These are phyloP conservation scores for Aspergillus sergii DNA, from an alignment of 2,329 filamentous ascomycete genomes.

Conservation along the genomic window DNA sequence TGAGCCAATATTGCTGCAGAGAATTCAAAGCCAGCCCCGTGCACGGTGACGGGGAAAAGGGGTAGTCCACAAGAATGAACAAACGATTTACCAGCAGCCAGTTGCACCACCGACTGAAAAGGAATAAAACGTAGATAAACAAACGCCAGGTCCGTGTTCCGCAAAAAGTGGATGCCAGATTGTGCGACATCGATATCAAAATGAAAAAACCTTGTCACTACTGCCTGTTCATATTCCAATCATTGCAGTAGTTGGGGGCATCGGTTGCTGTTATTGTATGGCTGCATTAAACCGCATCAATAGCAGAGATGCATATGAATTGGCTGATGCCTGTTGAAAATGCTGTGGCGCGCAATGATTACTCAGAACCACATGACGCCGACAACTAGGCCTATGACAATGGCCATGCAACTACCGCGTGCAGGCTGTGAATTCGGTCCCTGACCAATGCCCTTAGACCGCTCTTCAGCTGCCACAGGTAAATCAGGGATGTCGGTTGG, in stretches of 20 bases:
- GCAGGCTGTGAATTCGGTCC: slow-evolving; percentile 30
- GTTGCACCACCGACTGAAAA: not conserved
- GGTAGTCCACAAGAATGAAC: slow-evolving; percentile 6
- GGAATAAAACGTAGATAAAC: not conserved
- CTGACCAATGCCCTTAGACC: slow-evolving; percentile 27
- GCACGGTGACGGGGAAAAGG: not conserved
- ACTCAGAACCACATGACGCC: slow-evolving; percentile 41
- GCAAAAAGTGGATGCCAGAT: not conserved
- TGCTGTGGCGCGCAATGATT: not conserved
- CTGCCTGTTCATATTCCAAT: not conserved
- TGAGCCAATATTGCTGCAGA: slow-evolving; percentile 7
- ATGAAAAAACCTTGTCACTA: not conserved
- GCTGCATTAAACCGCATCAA: not conserved
- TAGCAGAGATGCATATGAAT: not conserved
- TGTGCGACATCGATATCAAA: not conserved
- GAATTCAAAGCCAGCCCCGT: slow-evolving; percentile 12
- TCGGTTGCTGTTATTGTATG: not conserved
- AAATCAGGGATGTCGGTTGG: slow-evolving; percentile 10
- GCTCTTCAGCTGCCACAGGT: slow-evolving; percentile 19
- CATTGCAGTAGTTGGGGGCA: not conserved
- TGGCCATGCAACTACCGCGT: slow-evolving; percentile 41
- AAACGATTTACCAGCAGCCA: not conserved
- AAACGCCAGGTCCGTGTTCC: not conserved
- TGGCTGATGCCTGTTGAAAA: not conserved
- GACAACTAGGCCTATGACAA: slow-evolving; percentile 38